Percentiles rank a stretch among this genome's conserved stretches.
Conservation (phyloP, 805 yeast genomes). For the Barnettozyma sp. region DNA sequence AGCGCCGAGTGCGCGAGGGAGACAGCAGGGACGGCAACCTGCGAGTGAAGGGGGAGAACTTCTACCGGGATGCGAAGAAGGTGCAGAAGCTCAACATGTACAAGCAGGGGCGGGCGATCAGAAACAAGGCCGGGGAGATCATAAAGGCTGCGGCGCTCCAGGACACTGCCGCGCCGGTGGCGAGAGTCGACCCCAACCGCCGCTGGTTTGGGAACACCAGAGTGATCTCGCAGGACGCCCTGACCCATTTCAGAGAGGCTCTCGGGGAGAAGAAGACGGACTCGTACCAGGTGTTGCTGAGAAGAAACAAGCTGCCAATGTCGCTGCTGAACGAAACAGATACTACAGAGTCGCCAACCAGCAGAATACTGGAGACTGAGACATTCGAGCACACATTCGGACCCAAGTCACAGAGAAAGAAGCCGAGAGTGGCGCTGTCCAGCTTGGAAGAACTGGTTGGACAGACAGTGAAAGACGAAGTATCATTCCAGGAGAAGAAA, state of each 20-base stretch:
- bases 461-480: conserved; percentile 48
- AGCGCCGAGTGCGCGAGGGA: conserved; percentile 77
- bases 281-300: conserved; percentile 76
- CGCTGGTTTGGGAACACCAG: conserved; percentile 98
- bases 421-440: conserved; percentile 75
- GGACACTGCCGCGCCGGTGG: conserved; percentile 78
- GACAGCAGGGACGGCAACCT: conserved; percentile 83
- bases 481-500: conserved; percentile 62
- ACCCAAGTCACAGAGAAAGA: conserved; percentile 90
- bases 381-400: conserved; percentile 79
- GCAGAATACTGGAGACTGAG: conserved; percentile 83
- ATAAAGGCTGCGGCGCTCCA: conserved; percentile 84
- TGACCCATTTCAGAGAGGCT: conserved; percentile 90
- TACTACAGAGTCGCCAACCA: conserved; percentile 65
- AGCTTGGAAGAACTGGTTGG: conserved; percentile 72
- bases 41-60: conserved; percentile 94
- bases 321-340: conserved; percentile 86
- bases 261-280: conserved; percentile 80
- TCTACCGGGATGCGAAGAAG: conserved; percentile 89
- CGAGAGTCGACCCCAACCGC: conserved; percentile 92
- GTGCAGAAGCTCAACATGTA: conserved; percentile 89
- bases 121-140: conserved; percentile 84
- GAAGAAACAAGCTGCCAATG: conserved; percentile 92
- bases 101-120: conserved; percentile 80
- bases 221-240: conserved; percentile 95